These are phyloP conservation scores for Termitomyces sp. DNA, from an alignment of 768 basidiomycete genomes.

Conservation along the genomic window DNA sequence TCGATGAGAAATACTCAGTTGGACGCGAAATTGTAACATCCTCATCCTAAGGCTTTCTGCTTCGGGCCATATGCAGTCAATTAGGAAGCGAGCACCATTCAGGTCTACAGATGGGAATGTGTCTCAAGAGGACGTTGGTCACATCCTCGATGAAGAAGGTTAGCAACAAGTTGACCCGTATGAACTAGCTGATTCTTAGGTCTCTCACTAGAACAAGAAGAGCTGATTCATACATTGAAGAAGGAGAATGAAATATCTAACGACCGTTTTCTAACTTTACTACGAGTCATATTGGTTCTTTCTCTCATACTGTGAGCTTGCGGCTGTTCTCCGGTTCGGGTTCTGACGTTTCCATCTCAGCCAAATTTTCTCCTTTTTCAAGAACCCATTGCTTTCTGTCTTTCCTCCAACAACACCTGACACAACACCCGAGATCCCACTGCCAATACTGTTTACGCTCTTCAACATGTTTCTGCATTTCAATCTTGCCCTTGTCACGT, in stretches of 20 bases:
- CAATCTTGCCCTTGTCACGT: constrained; percentile 41
- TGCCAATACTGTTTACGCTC: constrained; percentile 39
- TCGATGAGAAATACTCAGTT: background rate
- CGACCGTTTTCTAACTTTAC: constrained; percentile 30
- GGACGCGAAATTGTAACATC: background rate
- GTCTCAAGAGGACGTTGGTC: constrained; percentile 21
- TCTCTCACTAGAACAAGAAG: constrained; percentile 50
- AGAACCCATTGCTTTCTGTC: constrained; percentile 43
- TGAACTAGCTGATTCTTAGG: background rate
- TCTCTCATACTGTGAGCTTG: constrained; percentile 42
- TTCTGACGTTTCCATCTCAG: constrained; percentile 23
- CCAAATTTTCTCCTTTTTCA: constrained; percentile 42
- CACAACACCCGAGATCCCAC: constrained; percentile 31
- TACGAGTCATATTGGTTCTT: constrained; percentile 37
- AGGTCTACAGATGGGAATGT: constrained; percentile 25
- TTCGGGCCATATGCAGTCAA: constrained; percentile 22
- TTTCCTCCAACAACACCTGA: constrained; percentile 26
- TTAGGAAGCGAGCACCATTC: constrained; percentile 46
- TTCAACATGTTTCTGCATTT: constrained; percentile 46
- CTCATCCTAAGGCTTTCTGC: background rate
- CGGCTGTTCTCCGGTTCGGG: background rate
- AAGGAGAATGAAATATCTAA: constrained; percentile 38
- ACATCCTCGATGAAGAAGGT: constrained; percentile 54
- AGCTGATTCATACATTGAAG: constrained; percentile 45
- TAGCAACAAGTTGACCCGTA: background rate